Conservation (phyloP, 352 stramenopile genomes). For the Paralagenidium karlingii region DNA sequence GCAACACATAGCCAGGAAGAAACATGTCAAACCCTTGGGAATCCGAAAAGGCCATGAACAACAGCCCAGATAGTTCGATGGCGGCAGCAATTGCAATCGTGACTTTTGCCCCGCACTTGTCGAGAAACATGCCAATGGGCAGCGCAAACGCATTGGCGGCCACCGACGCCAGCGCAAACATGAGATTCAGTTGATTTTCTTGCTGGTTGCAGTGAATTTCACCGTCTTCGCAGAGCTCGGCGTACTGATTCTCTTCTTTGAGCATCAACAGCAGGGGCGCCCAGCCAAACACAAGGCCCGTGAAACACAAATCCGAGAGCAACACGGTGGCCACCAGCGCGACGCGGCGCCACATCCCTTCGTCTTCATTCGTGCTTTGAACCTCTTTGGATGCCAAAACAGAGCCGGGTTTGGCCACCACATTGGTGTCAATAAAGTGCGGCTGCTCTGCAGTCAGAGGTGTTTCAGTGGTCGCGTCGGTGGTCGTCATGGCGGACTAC, state of each 20-base stretch:
- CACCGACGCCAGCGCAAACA: conserved; percentile 71
- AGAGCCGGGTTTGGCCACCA: no score
- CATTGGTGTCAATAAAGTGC: no score
- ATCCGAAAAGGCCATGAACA: conserved; percentile 63
- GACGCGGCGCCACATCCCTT: no score
- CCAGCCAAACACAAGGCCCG: conserved; percentile 81
- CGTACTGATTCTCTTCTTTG: conserved; percentile 69
- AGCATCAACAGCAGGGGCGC: conserved; percentile 75
- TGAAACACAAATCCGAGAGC: conserved; percentile 70
- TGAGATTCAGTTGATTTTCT: conserved; percentile 80
- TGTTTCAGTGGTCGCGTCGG: no score
- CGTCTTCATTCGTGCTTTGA: no score
- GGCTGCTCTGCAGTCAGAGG: no score
- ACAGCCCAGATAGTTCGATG: conserved; percentile 50
- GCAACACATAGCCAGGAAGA: conserved; percentile 46
- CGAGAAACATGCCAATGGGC: conserved; percentile 68
- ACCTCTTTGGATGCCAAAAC: no score
- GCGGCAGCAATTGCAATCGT: conserved; percentile 31
- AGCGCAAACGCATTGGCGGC: conserved; percentile 66
- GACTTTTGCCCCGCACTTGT: conserved; percentile 47
- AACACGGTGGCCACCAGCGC: conserved; percentile 54
- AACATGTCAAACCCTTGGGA: conserved; percentile 67
- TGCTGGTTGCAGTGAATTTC: conserved; percentile 17
- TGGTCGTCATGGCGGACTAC: no score
- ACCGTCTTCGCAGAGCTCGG: conserved; percentile 38